phyloP scores from a whole-genome alignment of 208 protist species.

The Wallacemonas sp. region DNA sequence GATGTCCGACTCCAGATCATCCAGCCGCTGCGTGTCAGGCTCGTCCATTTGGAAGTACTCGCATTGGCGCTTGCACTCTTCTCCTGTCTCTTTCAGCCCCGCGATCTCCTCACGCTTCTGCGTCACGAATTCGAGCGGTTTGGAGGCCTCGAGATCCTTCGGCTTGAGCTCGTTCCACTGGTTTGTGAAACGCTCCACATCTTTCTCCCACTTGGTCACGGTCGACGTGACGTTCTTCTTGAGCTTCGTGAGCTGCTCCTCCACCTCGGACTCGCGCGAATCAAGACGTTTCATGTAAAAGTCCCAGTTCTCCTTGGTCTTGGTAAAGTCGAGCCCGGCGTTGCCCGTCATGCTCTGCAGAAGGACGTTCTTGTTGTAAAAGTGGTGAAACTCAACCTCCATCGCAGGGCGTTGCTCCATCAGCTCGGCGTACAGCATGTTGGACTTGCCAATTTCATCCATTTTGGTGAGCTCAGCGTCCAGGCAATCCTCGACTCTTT shows the following conservation, averaged over 20 bases:
- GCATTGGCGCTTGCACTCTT: constrained; percentile 87
- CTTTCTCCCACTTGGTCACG: constrained; percentile 77
- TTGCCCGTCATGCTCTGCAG: constrained; percentile 86
- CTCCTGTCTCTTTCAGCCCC: constrained; percentile 55
- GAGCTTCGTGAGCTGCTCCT: constrained; percentile 86
- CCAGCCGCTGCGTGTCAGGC: constrained; percentile 74
- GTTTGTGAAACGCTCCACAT: constrained; percentile 90
- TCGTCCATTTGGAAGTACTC: constrained; percentile 92
- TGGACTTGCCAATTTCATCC: constrained; percentile 93
- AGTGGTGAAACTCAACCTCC: constrained; percentile 89
- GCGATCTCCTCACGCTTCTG: constrained; percentile 84
- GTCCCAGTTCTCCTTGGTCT: constrained; percentile 77
- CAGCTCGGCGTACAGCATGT: constrained; percentile 74
- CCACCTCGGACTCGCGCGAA: constrained; percentile 91
- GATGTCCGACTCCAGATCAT: constrained; percentile 85
- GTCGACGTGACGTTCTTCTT: constrained; percentile 58
- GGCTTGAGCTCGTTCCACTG: constrained; percentile 95
- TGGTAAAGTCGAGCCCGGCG: constrained; percentile 70
- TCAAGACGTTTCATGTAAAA: constrained; percentile 87
- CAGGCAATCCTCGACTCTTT: constrained; percentile 66
- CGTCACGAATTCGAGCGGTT: constrained; percentile 78
- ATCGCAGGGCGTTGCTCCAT: constrained; percentile 83
- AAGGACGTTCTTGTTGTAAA: constrained; percentile 93
- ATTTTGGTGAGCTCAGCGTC: constrained; percentile 89
- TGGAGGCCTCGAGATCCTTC: constrained; percentile 79